These are phyloP conservation scores for Naganishia kalamii DNA, from an alignment of 768 basidiomycete species.

Conservation along the genomic window DNA sequence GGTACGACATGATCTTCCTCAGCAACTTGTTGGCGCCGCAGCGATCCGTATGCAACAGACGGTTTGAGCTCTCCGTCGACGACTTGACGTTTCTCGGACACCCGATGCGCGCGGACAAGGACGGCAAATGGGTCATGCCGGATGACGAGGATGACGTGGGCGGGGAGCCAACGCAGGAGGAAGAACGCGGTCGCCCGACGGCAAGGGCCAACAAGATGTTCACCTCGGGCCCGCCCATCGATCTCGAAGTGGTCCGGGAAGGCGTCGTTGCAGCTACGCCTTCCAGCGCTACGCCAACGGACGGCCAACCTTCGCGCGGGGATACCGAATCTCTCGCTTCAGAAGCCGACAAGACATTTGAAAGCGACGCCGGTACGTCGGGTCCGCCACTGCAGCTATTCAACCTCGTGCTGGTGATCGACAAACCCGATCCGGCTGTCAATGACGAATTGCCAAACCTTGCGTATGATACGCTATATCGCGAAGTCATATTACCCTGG, in stretches of 20 bases:
- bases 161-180: constrained; percentile 25
- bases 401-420: constrained; percentile 78
- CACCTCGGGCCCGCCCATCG: background rate
- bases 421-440: constrained; percentile 68
- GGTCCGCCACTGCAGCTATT: constrained; percentile 51
- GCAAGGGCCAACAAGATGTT: constrained; percentile 24
- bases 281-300: background rate
- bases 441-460: constrained; percentile 24
- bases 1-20: constrained; percentile 72
- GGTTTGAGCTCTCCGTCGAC: constrained; percentile 86
- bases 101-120: constrained; percentile 72
- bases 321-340: background rate
- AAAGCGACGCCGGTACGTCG: constrained; percentile 12
- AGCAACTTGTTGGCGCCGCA: constrained; percentile 73
- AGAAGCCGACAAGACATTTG: background rate
- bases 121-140: constrained; percentile 63
- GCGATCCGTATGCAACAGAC: constrained; percentile 76
- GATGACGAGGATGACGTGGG: constrained; percentile 37
- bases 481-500: constrained; percentile 79
- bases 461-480: constrained; percentile 66
- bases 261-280: constrained; percentile 6
- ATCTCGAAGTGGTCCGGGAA: constrained; percentile 9
- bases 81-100: constrained; percentile 90
- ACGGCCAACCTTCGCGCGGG: background rate
- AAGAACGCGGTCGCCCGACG: constrained; percentile 19